A percentile compares a stretch with the other conserved stretches of the same genome.
Conservation (phyloP, 139 green algal species). For the Eudorina sp. region DNA sequence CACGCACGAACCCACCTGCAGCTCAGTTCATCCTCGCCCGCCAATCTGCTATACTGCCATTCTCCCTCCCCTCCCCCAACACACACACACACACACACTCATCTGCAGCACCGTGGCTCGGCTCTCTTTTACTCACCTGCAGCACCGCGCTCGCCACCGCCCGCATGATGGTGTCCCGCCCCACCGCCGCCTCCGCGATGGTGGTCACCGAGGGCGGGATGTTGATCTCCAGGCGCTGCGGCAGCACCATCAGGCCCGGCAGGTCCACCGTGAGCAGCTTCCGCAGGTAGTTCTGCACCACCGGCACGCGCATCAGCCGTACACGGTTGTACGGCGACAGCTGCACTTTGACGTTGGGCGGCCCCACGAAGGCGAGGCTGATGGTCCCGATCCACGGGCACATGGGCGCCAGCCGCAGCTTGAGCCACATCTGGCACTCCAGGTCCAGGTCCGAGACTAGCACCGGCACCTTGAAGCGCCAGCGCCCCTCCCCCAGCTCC, state of each 20-base stretch:
- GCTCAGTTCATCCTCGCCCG: background rate
- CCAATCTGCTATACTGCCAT: background rate
- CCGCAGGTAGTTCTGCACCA: slow-evolving; percentile 91
- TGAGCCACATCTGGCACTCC: slow-evolving; percentile 95
- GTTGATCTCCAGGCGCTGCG: slow-evolving; percentile 90
- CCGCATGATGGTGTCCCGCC: slow-evolving; percentile 92
- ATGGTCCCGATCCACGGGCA: slow-evolving; percentile 94
- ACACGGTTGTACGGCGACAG: slow-evolving; percentile 95
- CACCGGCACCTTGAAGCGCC: slow-evolving; percentile 81
- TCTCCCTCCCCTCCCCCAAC: background rate
- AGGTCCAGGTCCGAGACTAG: slow-evolving; percentile 95
- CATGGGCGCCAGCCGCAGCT: slow-evolving; percentile 93
- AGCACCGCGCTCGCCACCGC: slow-evolving; percentile 90
- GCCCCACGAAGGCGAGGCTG: slow-evolving; percentile 90
- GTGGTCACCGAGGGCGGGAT: slow-evolving; percentile 91
- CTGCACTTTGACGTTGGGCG: slow-evolving; percentile 93
- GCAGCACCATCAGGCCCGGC: slow-evolving; percentile 95
- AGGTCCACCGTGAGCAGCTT: slow-evolving; percentile 94
- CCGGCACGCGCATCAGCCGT: slow-evolving; percentile 92
- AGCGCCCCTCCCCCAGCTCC: slow-evolving; percentile 79
- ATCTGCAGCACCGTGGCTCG: no score
- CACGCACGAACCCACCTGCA: no score
- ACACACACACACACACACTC: no score
- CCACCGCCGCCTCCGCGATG: slow-evolving; percentile 93
- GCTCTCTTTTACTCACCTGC: slow-evolving; percentile 57